Conservation (phyloP, 192 early-diverging fungal genomes). For the Podila horticola region DNA sequence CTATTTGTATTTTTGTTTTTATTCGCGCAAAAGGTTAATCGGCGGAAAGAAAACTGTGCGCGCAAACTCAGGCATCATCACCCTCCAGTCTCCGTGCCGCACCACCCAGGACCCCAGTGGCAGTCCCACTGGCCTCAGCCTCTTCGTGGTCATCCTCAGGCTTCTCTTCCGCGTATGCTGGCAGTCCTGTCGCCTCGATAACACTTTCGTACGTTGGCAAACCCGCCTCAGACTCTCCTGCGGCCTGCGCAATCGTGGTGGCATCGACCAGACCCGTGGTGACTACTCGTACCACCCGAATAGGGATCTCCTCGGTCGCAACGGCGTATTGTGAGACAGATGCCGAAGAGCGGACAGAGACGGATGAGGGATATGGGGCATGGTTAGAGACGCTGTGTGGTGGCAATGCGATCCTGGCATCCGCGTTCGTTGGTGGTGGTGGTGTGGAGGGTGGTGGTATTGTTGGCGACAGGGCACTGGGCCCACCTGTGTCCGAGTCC, state of each 20-base stretch:
- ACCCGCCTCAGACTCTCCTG: conserved; percentile 35
- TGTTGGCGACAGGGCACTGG: background rate
- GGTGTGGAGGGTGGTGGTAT: too few relatives aligned
- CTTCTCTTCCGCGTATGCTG: conserved; percentile 47
- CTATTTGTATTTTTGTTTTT: too few relatives aligned
- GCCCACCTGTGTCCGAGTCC: background rate
- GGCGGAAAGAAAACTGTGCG: background rate
- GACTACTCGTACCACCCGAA: conserved; percentile 42
- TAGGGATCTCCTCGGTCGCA: conserved; percentile 45
- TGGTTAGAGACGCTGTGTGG: too few relatives aligned
- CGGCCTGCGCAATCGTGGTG: conserved; percentile 39
- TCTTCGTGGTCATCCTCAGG: conserved; percentile 45
- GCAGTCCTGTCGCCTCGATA: conserved; percentile 49
- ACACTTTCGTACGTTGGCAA: conserved; percentile 50
- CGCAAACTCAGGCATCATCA: conserved; percentile 15
- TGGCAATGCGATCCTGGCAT: background rate
- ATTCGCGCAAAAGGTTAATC: too few relatives aligned
- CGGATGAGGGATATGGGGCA: background rate
- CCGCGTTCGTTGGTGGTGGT: background rate
- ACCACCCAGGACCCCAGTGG: conserved; percentile 35
- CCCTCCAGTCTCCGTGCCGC: conserved; percentile 45
- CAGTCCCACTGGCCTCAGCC: conserved; percentile 46
- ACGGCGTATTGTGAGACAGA: conserved; percentile 9
- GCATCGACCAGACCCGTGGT: conserved; percentile 40
- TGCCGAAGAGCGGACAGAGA: background rate